phyloP scores from a whole-genome alignment of 1,284 basidiomycete genomes.

The Cutaneotrichosporon cutaneum region DNA sequence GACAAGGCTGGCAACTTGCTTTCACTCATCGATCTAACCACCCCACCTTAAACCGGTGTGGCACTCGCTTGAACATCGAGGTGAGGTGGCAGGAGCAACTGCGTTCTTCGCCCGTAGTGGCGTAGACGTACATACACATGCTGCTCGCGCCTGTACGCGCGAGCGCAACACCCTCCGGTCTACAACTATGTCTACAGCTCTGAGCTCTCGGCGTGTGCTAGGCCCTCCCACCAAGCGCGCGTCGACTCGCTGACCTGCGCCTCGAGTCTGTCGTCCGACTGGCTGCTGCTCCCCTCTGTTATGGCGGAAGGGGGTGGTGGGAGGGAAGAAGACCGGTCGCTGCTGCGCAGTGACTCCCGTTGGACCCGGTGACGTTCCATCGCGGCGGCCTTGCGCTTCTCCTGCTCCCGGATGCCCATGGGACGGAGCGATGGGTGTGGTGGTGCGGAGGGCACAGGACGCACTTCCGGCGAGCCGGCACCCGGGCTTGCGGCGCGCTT shows the following conservation, averaged over 20 bases:
- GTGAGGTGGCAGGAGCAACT: too few relatives aligned
- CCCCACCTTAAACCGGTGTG: too few relatives aligned
- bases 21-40: too few relatives aligned
- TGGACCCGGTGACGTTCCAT: constrained; percentile 18
- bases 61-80: too few relatives aligned
- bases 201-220: neutral
- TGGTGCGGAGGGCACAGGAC: constrained; percentile 37
- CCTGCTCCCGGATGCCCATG: constrained; percentile 35
- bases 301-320: neutral
- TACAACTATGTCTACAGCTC: constrained; percentile 10
- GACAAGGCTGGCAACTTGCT: too few relatives aligned
- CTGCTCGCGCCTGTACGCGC: neutral
- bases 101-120: too few relatives aligned
- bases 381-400: constrained; percentile 23
- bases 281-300: constrained; percentile 6
- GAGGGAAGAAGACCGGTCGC: neutral
- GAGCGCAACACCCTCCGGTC: neutral
- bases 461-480: constrained; percentile 2
- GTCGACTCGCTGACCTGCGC: constrained; percentile 6
- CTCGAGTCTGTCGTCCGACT: neutral
- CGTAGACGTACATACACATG: neutral
- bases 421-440: constrained; percentile 39
- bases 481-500: neutral
- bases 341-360: neutral
- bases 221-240: constrained; percentile 4